These are phyloP conservation scores for Neohortaea acidophila DNA, from an alignment of 495 filamentous ascomycete genomes.

Conservation along the genomic window DNA sequence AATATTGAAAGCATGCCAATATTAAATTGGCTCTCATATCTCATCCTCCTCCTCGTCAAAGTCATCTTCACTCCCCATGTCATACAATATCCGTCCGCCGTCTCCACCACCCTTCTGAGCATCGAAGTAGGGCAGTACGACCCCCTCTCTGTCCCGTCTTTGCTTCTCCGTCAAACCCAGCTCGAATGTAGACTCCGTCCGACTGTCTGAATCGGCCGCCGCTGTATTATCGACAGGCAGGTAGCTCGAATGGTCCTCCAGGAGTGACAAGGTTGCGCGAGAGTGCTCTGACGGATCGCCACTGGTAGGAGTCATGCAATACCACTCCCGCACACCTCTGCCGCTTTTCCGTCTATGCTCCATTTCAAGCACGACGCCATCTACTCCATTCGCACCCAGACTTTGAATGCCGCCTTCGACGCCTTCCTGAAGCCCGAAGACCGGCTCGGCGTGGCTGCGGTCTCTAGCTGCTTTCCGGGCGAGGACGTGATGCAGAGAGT, in stretches of 20 bases:
- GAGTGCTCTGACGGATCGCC: background rate
- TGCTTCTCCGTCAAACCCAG: constrained; percentile 83
- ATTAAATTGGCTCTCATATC: no score
- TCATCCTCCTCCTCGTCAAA: constrained; percentile 99
- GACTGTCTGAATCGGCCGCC: constrained; percentile 36
- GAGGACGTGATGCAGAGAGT: constrained; percentile 55
- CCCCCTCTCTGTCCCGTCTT: constrained; percentile 62
- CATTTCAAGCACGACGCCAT: constrained; percentile 65
- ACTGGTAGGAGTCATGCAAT: constrained; percentile 38
- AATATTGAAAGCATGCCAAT: no score
- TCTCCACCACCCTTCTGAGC: constrained; percentile 76
- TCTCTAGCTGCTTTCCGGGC: constrained; percentile 51
- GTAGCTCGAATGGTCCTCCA: constrained; percentile 66
- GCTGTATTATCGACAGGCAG: constrained; percentile 29
- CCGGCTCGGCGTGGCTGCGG: constrained; percentile 51
- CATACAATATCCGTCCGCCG: constrained; percentile 81
- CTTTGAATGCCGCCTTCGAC: constrained; percentile 60
- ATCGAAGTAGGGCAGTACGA: constrained; percentile 90
- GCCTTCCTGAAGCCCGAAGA: constrained; percentile 60
- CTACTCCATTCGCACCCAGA: constrained; percentile 31
- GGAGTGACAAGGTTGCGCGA: constrained; percentile 43
- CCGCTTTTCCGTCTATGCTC: constrained; percentile 73
- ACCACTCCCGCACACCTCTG: constrained; percentile 59
- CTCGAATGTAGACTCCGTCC: constrained; percentile 60
- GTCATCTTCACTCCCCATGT: constrained; percentile 92